These are phyloP conservation scores for Sporothrix pallida DNA, from an alignment of 2,329 filamentous ascomycete genomes.

Conservation along the genomic window DNA sequence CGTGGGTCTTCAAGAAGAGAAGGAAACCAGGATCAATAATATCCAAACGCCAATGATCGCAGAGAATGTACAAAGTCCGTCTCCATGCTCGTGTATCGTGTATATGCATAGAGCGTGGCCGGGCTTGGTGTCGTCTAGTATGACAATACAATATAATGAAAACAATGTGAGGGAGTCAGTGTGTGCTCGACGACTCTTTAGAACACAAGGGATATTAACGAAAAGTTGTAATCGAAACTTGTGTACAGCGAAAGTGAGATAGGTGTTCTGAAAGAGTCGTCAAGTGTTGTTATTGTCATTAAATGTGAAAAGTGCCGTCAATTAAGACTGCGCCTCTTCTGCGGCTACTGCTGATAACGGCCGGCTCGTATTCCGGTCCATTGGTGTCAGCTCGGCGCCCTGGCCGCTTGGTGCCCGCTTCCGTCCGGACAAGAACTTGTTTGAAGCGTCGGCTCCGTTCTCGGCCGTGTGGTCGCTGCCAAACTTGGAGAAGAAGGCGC, in stretches of 20 bases:
- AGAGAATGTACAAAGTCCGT: not conserved
- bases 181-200: not conserved
- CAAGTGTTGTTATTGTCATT: too few species aligned
- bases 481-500: slow-evolving; percentile 80
- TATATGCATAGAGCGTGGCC: not conserved
- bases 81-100: not conserved
- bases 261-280: not conserved
- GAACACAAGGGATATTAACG: not conserved
- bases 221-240: not conserved
- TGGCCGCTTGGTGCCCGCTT: slow-evolving; percentile 74
- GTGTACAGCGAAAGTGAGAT: not conserved
- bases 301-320: not conserved
- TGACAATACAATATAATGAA: not conserved
- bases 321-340: slow-evolving; percentile 35
- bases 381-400: slow-evolving; percentile 70
- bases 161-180: not conserved
- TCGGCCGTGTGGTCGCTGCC: slow-evolving; percentile 60
- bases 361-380: slow-evolving; percentile 43
- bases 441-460: slow-evolving; percentile 39
- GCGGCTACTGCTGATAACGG: slow-evolving; percentile 42
- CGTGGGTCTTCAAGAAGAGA: not conserved
- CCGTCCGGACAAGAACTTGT: slow-evolving; percentile 69
- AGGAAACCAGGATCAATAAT: not conserved
- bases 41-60: not conserved
- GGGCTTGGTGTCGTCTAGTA: not conserved